Evolutionary conservation across 2,329 filamentous ascomycete genomes (phyloP), one percentile per base, ranked within the genome.

Genomic region (Aureobasidium sp.): DNA sequence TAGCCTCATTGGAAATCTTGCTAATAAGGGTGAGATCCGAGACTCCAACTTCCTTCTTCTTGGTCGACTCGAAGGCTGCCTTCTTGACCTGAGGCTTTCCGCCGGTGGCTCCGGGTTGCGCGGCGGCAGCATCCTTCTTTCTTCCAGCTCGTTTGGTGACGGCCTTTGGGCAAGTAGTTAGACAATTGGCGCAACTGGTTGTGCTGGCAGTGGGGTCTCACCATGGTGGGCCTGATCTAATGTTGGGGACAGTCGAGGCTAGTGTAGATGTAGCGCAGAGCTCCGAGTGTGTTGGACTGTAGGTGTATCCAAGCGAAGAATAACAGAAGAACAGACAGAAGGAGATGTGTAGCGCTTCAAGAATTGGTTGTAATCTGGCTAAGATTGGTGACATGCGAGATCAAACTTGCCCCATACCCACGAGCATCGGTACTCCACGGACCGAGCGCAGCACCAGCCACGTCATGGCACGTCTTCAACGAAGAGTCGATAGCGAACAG

Each of bases 1-100:
- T 99, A 65, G 93, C 92, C 76, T 99, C 94, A 76, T 99, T 97
- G 68, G 92, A 96, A 67, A 99, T 95, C 77, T 97, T 97, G 82
- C 92, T 97, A 73, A 99, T 88, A 70, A 99, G 82, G 4, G 94
- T 99, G 74, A 99, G 83, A 81, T 99, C 94, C 61, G 94, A 97
- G 61, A 99, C 94, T 68, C 94, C 94, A 69, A 99, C 94, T 77
- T 99, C 92, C 84, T 96, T 97, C 87, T 97, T 99, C 84, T 97
- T 97, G 67, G 87, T 90, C 64, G 87, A 90, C 75, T 99, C 94
- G 78, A 95, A 99, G 65, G 90, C 90, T 66, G 94, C 94, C 80
- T 97, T 97, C 78, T 92, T 93, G 69, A 96, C 90, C 77, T 90
- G 90, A 66, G 86, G 79, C 69, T 81, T 79, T 64, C 80, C 79